Evolutionary conservation across 257 asterid species (phyloP).

Genomic region (Lycium ferocissimum): DNA sequence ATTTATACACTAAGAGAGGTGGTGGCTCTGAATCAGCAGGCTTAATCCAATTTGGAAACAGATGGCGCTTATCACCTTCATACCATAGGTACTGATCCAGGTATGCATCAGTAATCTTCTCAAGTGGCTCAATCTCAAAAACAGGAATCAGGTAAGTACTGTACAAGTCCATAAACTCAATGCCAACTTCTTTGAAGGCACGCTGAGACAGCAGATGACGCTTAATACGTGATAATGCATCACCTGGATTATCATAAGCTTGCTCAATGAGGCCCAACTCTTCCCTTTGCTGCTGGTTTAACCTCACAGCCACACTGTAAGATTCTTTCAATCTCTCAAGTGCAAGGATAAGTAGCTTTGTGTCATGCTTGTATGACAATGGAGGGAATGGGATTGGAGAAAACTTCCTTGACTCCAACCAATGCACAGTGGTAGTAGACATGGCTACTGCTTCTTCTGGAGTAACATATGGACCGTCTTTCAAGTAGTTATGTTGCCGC

Average conservation of each 20-base stretch:
- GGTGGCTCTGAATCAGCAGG: conserved; percentile 99
- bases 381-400: conserved; percentile 99
- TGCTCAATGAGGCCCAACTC: conserved; percentile 97
- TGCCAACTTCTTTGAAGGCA: conserved; percentile 98
- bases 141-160: conserved; percentile 98
- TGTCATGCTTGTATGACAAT: conserved; percentile 95
- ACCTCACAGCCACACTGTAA: conserved; percentile 95
- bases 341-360: conserved; percentile 94
- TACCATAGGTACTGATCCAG: conserved; percentile 97
- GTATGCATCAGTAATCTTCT: conserved; percentile 97
- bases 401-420: conserved; percentile 98
- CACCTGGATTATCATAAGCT: conserved; percentile 98
- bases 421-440: conserved; percentile 96
- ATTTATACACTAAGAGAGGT: conserved; percentile 90
- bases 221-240: conserved; percentile 93
- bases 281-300: conserved; percentile 94
- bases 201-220: conserved; percentile 99
- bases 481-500: conserved; percentile 94
- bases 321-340: conserved; percentile 98
- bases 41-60: conserved; percentile 97
- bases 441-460: conserved; percentile 99
- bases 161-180: conserved; percentile 97
- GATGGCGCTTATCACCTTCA: conserved; percentile 98
- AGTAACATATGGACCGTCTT: conserved; percentile 97
- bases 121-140: conserved; percentile 98